A percentile compares a stretch with the other conserved stretches of the same genome.
Evolutionary conservation across 2,329 filamentous ascomycete genomes (phyloP).

Genomic region (Colletotrichum falcatum): DNA sequence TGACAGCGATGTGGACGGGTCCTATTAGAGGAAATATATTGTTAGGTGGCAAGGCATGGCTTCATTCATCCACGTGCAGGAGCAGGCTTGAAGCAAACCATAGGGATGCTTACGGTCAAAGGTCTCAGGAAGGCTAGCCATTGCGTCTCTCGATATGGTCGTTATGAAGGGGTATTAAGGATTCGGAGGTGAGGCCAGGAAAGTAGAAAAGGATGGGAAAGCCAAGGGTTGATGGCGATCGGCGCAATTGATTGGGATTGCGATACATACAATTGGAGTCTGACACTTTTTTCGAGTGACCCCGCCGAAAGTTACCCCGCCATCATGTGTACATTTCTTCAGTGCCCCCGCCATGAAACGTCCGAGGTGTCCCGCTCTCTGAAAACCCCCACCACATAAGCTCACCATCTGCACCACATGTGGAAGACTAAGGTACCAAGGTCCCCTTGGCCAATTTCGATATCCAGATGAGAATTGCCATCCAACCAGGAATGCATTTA

Average conservation of each 20-base stretch:
- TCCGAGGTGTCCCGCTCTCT: constrained; percentile 24
- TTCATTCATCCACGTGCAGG: constrained; percentile 1
- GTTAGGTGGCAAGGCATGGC: constrained; percentile 7
- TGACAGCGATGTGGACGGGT: constrained; percentile 85
- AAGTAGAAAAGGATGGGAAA: background rate
- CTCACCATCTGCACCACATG: constrained; percentile 23
- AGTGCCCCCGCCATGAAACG: constrained; percentile 35
- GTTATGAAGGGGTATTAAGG: background rate
- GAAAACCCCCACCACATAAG: constrained; percentile 16
- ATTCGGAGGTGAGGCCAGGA: background rate
- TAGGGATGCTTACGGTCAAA: constrained; percentile 65
- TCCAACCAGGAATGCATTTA: background rate
- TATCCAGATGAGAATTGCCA: background rate
- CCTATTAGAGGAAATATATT: constrained; percentile 53
- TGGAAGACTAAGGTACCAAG: background rate
- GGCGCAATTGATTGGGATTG: background rate
- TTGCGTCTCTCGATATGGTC: constrained; percentile 46
- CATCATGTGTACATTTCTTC: constrained; percentile 38
- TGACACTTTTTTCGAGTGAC: constrained; percentile 31
- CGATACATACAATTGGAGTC: constrained; percentile 2
- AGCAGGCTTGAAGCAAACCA: constrained; percentile 4
- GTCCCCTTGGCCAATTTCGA: background rate
- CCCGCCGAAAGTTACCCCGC: constrained; percentile 39
- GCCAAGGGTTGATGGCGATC: background rate
- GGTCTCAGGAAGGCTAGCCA: constrained; percentile 67